Conservation (phyloP, 1,284 basidiomycete genomes). For the Anthracocystis panici-leucophaei region DNA sequence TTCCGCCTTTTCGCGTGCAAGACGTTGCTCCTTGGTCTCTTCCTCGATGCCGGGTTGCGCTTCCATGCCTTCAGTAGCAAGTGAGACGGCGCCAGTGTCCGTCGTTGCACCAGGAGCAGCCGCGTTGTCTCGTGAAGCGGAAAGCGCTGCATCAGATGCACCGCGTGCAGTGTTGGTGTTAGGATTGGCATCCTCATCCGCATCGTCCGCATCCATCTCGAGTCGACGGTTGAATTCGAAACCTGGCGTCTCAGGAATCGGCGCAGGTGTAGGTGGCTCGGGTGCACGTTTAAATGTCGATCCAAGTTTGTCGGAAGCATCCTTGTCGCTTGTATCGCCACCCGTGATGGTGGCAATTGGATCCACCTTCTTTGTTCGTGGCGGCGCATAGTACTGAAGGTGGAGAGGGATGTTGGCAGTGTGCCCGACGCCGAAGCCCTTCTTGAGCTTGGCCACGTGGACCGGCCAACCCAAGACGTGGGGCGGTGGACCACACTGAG, state of each 20-base stretch:
- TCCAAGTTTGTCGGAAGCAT: slow-evolving; percentile 11
- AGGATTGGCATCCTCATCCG: slow-evolving; percentile 24
- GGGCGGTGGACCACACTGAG: slow-evolving; percentile 54
- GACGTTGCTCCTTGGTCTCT: slow-evolving; percentile 57
- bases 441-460: slow-evolving; percentile 51
- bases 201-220: slow-evolving; percentile 33
- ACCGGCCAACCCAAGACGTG: slow-evolving; percentile 65
- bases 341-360: not conserved
- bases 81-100: not conserved
- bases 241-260: slow-evolving; percentile 46
- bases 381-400: slow-evolving; percentile 57
- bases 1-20: slow-evolving; percentile 57
- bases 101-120: not conserved
- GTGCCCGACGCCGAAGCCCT: slow-evolving; percentile 50
- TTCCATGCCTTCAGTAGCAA: slow-evolving; percentile 5
- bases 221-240: slow-evolving; percentile 42
- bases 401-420: slow-evolving; percentile 44
- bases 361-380: slow-evolving; percentile 28
- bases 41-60: slow-evolving; percentile 30
- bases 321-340: slow-evolving; percentile 17
- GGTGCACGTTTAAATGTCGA: slow-evolving; percentile 7
- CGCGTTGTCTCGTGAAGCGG: not conserved
- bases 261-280: slow-evolving; percentile 32
- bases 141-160: not conserved
- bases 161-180: slow-evolving; percentile 4